phyloP scores from a whole-genome alignment of 306 rosid genomes.

The Sechiopsis laciniata region DNA sequence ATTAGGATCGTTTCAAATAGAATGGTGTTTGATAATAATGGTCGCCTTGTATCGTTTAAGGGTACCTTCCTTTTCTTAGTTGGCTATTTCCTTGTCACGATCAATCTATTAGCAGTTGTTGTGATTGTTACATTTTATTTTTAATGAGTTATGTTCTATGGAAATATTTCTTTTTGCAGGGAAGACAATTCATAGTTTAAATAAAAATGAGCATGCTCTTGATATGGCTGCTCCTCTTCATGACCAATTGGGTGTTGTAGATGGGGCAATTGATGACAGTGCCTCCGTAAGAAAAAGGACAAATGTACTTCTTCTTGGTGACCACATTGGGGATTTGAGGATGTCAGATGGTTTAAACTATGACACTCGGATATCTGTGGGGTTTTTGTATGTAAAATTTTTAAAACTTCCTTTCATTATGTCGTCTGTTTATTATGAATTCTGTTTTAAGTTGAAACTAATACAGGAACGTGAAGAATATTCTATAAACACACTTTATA shows the following conservation, averaged over 20 bases:
- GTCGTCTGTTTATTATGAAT: not conserved
- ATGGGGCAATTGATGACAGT: constrained; percentile 43
- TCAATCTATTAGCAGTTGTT: not conserved
- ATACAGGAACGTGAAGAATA: not conserved
- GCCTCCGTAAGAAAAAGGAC: constrained; percentile 60
- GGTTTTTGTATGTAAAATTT: constrained; percentile 64
- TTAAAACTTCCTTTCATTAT: not conserved
- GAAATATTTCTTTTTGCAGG: constrained; percentile 39
- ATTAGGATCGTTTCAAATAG: constrained; percentile 76
- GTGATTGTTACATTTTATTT: not conserved
- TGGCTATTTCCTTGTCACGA: not conserved
- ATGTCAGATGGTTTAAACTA: constrained; percentile 92
- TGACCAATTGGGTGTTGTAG: constrained; percentile 53
- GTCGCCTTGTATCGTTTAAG: constrained; percentile 63
- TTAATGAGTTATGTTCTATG: not conserved
- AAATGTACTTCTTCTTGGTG: constrained; percentile 89
- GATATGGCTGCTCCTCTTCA: constrained; percentile 90
- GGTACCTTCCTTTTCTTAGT: constrained; percentile 37
- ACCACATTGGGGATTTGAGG: constrained; percentile 82
- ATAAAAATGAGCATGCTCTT: constrained; percentile 90
- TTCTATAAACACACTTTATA: not conserved
- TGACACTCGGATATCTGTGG: constrained; percentile 70
- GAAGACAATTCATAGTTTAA: constrained; percentile 78
- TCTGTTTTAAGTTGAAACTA: not conserved
- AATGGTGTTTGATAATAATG: constrained; percentile 65